Evolutionary conservation across 495 filamentous ascomycete species (phyloP), one percentile per base, ranked within the genome.

Genomic region (Daldinia bambusicola): DNA sequence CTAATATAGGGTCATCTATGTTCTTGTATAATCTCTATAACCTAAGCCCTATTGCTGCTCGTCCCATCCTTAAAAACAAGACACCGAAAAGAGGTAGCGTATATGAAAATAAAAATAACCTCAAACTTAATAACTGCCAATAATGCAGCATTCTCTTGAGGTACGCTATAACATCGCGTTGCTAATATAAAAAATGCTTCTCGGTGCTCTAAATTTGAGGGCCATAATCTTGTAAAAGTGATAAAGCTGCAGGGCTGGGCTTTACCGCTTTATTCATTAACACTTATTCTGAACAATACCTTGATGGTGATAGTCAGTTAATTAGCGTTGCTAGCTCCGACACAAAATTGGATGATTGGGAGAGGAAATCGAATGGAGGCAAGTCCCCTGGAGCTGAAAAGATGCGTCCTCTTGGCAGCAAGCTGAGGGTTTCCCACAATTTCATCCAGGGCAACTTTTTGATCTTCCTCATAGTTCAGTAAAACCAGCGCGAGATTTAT

Each of bases 341-440:
- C 43, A 48, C 16, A 2, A 9, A 7, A 45, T 45, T 18, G n/a
- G 22, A 52, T 40, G 37, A 50, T 34, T 45, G 31, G 36, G 64
- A 43, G 22, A 31, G 48, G 36, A 36, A 18, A 14, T 53, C 48
- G 45, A 18, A 22, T 6, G 58, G 55, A 5, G 2, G 20, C 20
- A 43, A 48, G 8, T 16, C 13, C 38, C 20, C 3, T 26, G 20
- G 31, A 56, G 41, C 61, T 63, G 58, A 71, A 66, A 63, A 59
- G 51, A 45, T 2, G 0, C 37, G n/a, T 38, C 41, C 2, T 38
- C 59, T 72, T 67, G 59, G 63, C 69, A 34, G 10, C 30, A 20
- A 43, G 56, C 67, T 61, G 51, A 60, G 40, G 45, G 9, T 63
- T 45, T 30, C 18, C 10, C 43, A 48, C 31, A 71, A 66, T 61